Percentiles rank a stretch among this genome's conserved stretches.
Evolutionary conservation across 257 asterid genomes (phyloP).

Genomic region (Buddleja alternifolia): DNA sequence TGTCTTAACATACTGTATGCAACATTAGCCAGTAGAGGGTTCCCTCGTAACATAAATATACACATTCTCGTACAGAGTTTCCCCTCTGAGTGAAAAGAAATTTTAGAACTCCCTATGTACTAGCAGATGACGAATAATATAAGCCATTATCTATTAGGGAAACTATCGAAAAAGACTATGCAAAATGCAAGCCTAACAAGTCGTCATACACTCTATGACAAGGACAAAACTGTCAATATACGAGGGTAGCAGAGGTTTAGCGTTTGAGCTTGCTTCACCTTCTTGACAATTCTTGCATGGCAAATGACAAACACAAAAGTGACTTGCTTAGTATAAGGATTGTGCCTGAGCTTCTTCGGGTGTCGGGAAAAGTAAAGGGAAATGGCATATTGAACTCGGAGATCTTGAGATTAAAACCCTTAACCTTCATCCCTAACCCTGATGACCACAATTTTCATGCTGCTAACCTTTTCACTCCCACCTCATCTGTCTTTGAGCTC

Average conservation of each 20-base stretch:
- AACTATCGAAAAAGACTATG: neutral
- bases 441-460: too few relatives aligned
- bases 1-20: neutral
- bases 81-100: neutral
- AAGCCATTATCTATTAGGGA: neutral
- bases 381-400: too few relatives aligned
- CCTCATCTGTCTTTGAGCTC: conserved; percentile 67
- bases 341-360: too few relatives aligned
- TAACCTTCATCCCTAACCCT: too few relatives aligned
- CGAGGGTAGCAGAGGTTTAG: conserved; percentile 6
- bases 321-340: neutral
- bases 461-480: conserved; percentile 48
- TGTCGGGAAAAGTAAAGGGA: too few relatives aligned
- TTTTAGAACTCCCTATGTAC: neutral
- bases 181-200: neutral
- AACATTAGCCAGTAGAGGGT: neutral
- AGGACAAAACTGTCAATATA: too few relatives aligned
- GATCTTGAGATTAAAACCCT: too few relatives aligned
- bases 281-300: conserved; percentile 45
- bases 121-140: neutral
- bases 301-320: conserved; percentile 26
- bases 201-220: neutral
- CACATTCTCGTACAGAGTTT: neutral
- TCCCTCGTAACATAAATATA: neutral
- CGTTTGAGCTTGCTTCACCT: conserved; percentile 27